A percentile compares a stretch with the other conserved stretches of the same genome.
Conservation (phyloP, 805 yeast genomes). For the Myxozyma melibiosi region DNA sequence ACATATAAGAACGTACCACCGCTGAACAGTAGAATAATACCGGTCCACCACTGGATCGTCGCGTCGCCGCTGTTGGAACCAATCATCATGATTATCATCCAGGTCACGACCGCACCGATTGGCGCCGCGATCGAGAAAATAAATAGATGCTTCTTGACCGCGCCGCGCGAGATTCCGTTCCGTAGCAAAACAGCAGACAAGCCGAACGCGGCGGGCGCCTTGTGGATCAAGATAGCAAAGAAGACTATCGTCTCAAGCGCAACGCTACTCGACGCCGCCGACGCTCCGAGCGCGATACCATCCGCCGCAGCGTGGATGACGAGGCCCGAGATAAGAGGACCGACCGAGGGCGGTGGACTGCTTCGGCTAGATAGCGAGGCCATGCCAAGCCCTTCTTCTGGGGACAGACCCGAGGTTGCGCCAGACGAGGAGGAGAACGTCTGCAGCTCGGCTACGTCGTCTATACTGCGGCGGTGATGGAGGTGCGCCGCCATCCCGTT, state of each 20-base stretch:
- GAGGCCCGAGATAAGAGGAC: constrained; percentile 60
- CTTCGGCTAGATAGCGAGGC: neutral
- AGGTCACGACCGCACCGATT: constrained; percentile 57
- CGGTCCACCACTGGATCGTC: constrained; percentile 48
- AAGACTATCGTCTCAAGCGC: constrained; percentile 53
- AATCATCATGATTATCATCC: constrained; percentile 44
- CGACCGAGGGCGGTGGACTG: neutral
- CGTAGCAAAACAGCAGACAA: constrained; percentile 56
- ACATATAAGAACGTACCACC: constrained; percentile 77
- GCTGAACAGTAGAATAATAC: constrained; percentile 60
- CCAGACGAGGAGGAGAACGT: constrained; percentile 21
- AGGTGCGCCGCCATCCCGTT: neutral
- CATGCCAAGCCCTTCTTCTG: constrained; percentile 1
- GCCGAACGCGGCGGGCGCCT: constrained; percentile 75
- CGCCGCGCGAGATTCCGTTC: constrained; percentile 41
- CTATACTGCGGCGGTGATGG: constrained; percentile 22
- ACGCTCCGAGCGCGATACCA: constrained; percentile 71
- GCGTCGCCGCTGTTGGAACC: constrained; percentile 34
- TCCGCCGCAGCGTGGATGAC: constrained; percentile 70
- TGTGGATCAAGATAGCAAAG: constrained; percentile 66
- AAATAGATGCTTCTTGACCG: constrained; percentile 51
- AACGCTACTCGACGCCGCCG: constrained; percentile 47
- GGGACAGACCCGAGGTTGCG: neutral
- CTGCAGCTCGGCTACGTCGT: constrained; percentile 40
- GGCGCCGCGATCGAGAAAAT: constrained; percentile 66